phyloP scores from a whole-genome alignment of 1,139 yeast genomes.

The Candida sp. region DNA sequence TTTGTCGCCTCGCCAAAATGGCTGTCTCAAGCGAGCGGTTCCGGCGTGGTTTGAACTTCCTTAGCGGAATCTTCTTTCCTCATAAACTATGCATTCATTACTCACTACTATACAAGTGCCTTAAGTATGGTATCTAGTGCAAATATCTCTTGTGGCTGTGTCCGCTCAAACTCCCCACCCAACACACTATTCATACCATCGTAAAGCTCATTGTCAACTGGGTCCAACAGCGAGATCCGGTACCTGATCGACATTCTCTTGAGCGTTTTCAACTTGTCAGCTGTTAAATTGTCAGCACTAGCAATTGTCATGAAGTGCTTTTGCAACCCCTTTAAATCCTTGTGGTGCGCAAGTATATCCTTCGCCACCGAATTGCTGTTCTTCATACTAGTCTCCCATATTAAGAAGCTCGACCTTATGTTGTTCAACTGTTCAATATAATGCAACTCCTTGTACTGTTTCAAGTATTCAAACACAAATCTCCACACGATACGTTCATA shows the following conservation, averaged over 20 bases:
- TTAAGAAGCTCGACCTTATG: slow-evolving; percentile 35
- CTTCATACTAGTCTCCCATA: slow-evolving; percentile 42
- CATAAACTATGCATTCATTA: not conserved
- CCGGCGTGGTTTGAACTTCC: not conserved
- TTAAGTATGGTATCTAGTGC: not conserved
- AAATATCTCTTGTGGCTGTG: not conserved
- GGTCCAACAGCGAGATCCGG: slow-evolving; percentile 25
- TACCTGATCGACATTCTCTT: slow-evolving; percentile 36
- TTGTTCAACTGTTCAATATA: slow-evolving; percentile 26
- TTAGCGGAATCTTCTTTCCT: not conserved
- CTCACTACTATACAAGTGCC: not conserved
- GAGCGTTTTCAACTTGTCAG: slow-evolving; percentile 11
- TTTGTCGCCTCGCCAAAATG: not conserved
- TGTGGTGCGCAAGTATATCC: slow-evolving; percentile 18
- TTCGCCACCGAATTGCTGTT: slow-evolving; percentile 18
- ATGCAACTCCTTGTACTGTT: slow-evolving; percentile 25
- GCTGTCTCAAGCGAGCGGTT: not conserved
- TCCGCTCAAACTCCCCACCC: slow-evolving; percentile 16
- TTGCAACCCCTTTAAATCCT: slow-evolving; percentile 27
- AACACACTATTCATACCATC: slow-evolving; percentile 21
- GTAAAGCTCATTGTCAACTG: slow-evolving; percentile 4
- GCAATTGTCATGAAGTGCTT: slow-evolving; percentile 26
- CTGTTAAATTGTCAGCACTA: not conserved
- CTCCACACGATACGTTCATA: slow-evolving; percentile 50
- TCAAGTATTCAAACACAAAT: slow-evolving; percentile 40